These are phyloP conservation scores for Clavariopsis aquatica DNA, from an alignment of 495 filamentous ascomycete species.

Conservation along the genomic window DNA sequence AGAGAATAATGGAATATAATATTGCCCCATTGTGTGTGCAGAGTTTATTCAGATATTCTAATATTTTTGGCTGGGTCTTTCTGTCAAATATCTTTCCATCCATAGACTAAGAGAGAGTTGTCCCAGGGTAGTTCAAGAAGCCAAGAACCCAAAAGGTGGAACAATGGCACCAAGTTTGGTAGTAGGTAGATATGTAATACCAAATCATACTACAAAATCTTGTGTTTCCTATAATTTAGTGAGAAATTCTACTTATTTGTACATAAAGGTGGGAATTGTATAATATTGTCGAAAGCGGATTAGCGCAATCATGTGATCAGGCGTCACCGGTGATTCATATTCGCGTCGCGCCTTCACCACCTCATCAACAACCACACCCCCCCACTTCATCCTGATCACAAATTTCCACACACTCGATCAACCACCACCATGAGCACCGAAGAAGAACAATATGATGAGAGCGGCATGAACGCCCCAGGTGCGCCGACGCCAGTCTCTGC, in stretches of 20 bases:
- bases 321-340: conserved; percentile 16
- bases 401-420: neutral
- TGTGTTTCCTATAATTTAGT: too few relatives aligned
- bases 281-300: neutral
- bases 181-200: too few relatives aligned
- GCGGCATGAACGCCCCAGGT: conserved; percentile 72
- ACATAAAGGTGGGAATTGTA: neutral
- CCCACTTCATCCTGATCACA: neutral
- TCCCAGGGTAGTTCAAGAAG: too few relatives aligned
- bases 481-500: conserved; percentile 87
- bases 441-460: conserved; percentile 64
- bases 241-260: neutral
- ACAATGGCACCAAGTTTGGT: too few relatives aligned
- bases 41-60: too few relatives aligned
- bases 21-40: too few relatives aligned
- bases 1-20: too few relatives aligned
- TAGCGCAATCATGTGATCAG: conserved; percentile 9
- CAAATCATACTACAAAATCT: too few relatives aligned
- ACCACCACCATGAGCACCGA: conserved; percentile 56
- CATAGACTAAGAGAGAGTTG: too few relatives aligned
- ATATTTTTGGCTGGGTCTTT: too few relatives aligned
- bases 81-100: too few relatives aligned
- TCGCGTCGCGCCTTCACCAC: conserved; percentile 4
- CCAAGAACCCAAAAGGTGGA: too few relatives aligned
- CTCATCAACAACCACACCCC: neutral